Evolutionary conservation across 352 stramenopile species (phyloP), one percentile per base, ranked within the genome.

Genomic region (Phytophthora sojae): DNA sequence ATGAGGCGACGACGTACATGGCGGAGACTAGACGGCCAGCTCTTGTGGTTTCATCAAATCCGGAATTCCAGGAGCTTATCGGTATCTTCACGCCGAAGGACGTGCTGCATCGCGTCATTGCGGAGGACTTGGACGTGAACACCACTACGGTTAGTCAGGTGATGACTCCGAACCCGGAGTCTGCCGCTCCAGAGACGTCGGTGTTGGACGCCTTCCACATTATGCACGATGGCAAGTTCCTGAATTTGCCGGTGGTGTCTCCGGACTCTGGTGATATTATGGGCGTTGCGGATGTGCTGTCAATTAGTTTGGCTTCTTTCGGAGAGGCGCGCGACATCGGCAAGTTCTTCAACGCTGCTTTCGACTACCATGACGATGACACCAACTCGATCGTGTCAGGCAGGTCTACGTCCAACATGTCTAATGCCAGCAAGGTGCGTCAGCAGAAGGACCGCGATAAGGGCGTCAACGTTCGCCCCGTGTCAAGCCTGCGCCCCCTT

Each of bases 1-100:
- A 77, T 37, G 82, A 95, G 21, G 90, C 91, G 12, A 89, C 90
- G 23, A 73, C 83, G 44, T 84, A 88, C 57, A 97, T 97, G 75
- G 85, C 88, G 3, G 82, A 91, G 26, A 85, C 85, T 0, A 91
- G 90, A 61, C 91, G 92, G 59, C 89, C 89, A 17, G 90, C 82
- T 21, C 75, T 97, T 15, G 79, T 97, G 11, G 82, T 97, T 0
- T 90, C 69, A 2, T 78, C 88, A 3, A 81, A 89, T 3, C 76
- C 81, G 7, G 73, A 85, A n/a, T 67, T 73, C 21, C 67, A 72
- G 1, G 75, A 91, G 14, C 81, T 99, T 2, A 82, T 99, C 45
- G 97, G 97, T 51, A 99, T 99, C 66, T 98, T 99, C 66, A 99
- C 97, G 0, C 97, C 98, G 30, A 99, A 99, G 82, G 97, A 99